These are phyloP conservation scores for Cystofilobasidium ferigula DNA, from an alignment of 768 basidiomycete genomes.

Conservation along the genomic window DNA sequence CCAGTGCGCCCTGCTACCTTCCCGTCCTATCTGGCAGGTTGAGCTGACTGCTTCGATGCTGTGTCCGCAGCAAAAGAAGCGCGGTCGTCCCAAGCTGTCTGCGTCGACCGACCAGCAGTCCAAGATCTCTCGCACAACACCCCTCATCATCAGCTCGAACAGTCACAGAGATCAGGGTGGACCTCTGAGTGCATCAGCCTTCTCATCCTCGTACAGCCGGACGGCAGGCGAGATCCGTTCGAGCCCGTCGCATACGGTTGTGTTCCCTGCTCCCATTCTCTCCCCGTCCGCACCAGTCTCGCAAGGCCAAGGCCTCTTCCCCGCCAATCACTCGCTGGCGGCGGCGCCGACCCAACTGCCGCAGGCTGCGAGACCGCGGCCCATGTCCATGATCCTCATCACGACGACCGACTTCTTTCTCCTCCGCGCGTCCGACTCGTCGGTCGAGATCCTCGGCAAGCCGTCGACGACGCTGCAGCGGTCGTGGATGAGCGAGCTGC, in stretches of 20 bases:
- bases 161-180: background rate
- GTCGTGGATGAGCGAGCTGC: conserved; percentile 4
- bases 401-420: conserved; percentile 6
- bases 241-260: background rate
- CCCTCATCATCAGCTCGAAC: background rate
- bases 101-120: background rate
- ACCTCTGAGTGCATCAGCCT: too few relatives aligned
- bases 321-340: background rate
- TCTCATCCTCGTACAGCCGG: too few relatives aligned
- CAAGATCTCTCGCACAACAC: background rate
- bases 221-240: too few relatives aligned
- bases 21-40: background rate
- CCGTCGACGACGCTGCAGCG: background rate
- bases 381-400: background rate
- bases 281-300: background rate
- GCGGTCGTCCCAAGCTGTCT: background rate
- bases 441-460: background rate
- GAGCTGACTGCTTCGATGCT: background rate
- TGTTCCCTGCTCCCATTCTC: background rate
- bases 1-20: background rate
- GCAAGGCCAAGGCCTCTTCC: background rate
- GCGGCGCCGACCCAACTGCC: background rate
- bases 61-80: conserved; percentile 1
- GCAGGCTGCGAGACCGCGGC: background rate
- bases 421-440: conserved; percentile 3